These are phyloP conservation scores for Dalbergia cultrata DNA, from an alignment of 306 rosid genomes.

Conservation along the genomic window DNA sequence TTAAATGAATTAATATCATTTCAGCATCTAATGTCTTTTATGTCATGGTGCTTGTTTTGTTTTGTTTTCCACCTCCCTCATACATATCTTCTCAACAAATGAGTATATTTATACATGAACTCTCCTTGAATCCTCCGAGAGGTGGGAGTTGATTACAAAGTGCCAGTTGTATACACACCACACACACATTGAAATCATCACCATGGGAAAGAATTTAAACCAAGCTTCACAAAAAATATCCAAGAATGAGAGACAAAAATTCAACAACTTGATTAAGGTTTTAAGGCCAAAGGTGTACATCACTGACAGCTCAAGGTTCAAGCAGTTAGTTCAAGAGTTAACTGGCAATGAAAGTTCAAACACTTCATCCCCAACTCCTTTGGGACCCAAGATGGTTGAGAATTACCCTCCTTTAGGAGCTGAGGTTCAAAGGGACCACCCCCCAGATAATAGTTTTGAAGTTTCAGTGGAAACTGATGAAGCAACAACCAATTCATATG, in stretches of 20 bases:
- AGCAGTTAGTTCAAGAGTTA: constrained; percentile 62
- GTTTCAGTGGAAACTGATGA: constrained; percentile 11
- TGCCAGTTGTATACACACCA: constrained; percentile 51
- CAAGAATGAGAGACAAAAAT: constrained; percentile 44
- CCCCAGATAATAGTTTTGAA: constrained; percentile 10
- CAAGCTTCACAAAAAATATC: constrained; percentile 52
- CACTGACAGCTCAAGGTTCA: constrained; percentile 58
- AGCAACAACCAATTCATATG: constrained; percentile 43
- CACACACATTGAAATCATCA: constrained; percentile 42
- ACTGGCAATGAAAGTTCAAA: constrained; percentile 55
- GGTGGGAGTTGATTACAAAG: constrained; percentile 63
- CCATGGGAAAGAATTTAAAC: constrained; percentile 56
- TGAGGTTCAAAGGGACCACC: constrained; percentile 6
- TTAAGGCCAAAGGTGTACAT: constrained; percentile 61
- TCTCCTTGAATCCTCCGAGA: constrained; percentile 62
- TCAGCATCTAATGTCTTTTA: constrained; percentile 47
- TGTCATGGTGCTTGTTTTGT: constrained; percentile 39
- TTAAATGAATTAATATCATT: constrained; percentile 45
- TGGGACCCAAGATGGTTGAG: constrained; percentile 38
- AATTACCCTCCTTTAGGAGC: neutral
- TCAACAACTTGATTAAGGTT: constrained; percentile 57
- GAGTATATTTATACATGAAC: constrained; percentile 47
- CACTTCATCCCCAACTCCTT: constrained; percentile 34
- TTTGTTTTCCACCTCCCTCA: constrained; percentile 31
- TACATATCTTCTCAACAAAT: constrained; percentile 32